Conservation (phyloP, 805 yeast species). For the Pichia insulana region DNA sequence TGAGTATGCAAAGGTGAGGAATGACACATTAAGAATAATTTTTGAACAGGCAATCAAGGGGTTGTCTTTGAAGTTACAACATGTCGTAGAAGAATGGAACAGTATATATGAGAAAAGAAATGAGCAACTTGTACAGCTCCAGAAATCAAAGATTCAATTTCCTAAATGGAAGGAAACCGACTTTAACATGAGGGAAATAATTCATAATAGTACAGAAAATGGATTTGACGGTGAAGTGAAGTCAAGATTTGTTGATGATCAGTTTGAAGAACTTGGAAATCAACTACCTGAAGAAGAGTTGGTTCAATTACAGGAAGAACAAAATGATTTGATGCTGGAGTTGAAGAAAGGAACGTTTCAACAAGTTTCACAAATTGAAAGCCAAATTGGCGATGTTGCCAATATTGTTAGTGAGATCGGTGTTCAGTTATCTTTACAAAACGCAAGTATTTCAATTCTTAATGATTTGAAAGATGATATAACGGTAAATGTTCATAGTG, state of each 20-base stretch:
- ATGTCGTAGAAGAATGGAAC: slow-evolving; percentile 37
- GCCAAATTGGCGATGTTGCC: slow-evolving; percentile 62
- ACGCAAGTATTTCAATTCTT: slow-evolving; percentile 55
- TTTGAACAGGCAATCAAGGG: slow-evolving; percentile 43
- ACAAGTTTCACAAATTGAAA: slow-evolving; percentile 52
- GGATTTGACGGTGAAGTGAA: not conserved
- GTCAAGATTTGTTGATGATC: slow-evolving; percentile 22
- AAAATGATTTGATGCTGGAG: slow-evolving; percentile 41
- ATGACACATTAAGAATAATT: slow-evolving; percentile 33
- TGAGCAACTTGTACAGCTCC: slow-evolving; percentile 33
- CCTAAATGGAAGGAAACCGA: not conserved
- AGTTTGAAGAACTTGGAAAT: slow-evolving; percentile 28
- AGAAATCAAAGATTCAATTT: slow-evolving; percentile 15
- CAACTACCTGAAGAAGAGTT: slow-evolving; percentile 40
- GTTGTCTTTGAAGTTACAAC: slow-evolving; percentile 35
- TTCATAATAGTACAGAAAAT: not conserved
- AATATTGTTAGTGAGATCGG: slow-evolving; percentile 67
- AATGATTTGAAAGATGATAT: slow-evolving; percentile 62
- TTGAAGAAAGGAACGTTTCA: slow-evolving; percentile 52
- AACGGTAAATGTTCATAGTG: slow-evolving; percentile 54
- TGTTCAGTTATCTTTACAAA: slow-evolving; percentile 63
- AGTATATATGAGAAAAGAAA: slow-evolving; percentile 41
- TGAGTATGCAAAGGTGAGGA: slow-evolving; percentile 28
- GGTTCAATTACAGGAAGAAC: slow-evolving; percentile 50
- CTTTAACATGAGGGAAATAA: not conserved